phyloP scores from a whole-genome alignment of 371 early-diverging fungal species.

The Paraphysoderma sedebokerense region DNA sequence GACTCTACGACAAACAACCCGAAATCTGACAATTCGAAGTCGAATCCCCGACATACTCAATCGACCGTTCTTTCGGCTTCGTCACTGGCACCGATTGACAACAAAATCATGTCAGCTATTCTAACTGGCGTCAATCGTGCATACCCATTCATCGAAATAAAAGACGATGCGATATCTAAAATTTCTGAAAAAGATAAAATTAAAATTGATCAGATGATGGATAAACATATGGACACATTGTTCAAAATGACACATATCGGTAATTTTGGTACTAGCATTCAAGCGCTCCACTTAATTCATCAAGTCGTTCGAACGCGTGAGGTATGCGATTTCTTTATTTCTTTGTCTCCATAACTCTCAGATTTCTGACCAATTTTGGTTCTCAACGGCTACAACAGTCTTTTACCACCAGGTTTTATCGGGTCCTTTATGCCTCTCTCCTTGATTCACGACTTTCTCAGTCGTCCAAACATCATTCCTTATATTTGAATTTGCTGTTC shows the following conservation, averaged over 20 bases:
- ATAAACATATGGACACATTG: slow-evolving; percentile 63
- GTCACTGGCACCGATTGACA: slow-evolving; percentile 40
- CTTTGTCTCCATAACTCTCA: too few species aligned
- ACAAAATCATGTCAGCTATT: slow-evolving; percentile 76
- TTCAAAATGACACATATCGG: slow-evolving; percentile 74
- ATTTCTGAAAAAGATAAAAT: neutral
- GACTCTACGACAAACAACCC: slow-evolving; percentile 16
- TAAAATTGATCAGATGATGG: slow-evolving; percentile 11
- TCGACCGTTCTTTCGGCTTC: slow-evolving; percentile 84
- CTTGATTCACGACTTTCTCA: slow-evolving; percentile 59
- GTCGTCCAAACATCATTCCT: slow-evolving; percentile 50
- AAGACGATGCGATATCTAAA: slow-evolving; percentile 20
- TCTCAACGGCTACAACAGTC: too few species aligned
- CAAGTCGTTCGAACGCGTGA: slow-evolving; percentile 30
- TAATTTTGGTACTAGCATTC: slow-evolving; percentile 77
- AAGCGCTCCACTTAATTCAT: slow-evolving; percentile 75
- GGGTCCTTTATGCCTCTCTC: slow-evolving; percentile 70
- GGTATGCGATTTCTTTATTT: too few species aligned
- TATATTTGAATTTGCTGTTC: slow-evolving; percentile 74
- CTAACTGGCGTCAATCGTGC: slow-evolving; percentile 92
- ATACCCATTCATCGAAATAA: slow-evolving; percentile 73
- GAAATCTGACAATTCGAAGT: slow-evolving; percentile 27
- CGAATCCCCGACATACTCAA: slow-evolving; percentile 53
- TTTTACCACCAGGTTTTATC: slow-evolving; percentile 69
- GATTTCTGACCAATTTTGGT: too few species aligned